Evolutionary conservation across 169 alveolate genomes (phyloP).

Genomic region (Plasmodium sp.): DNA sequence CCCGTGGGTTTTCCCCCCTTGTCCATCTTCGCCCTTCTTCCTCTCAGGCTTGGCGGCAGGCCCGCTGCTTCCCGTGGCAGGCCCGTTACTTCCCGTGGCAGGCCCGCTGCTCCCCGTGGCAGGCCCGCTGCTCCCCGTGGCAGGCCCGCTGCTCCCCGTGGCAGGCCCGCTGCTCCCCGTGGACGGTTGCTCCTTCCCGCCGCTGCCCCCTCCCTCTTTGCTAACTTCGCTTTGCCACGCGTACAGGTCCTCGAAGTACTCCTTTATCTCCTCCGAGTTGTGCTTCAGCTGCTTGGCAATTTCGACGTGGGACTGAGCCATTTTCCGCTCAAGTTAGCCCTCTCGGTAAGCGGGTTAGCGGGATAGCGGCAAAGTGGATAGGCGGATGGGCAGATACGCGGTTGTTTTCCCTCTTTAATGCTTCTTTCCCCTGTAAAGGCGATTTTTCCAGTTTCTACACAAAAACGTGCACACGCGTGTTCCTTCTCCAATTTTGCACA

Average conservation of each 20-base stretch:
- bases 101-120: background rate
- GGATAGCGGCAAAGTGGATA: background rate
- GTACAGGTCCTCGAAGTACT: slow-evolving; percentile 72
- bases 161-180: background rate
- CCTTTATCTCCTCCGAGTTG: slow-evolving; percentile 62
- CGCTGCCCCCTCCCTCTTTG: background rate
- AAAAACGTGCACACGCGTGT: background rate
- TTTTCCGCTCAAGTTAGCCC: background rate
- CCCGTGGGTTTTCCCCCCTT: background rate
- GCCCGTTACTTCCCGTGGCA: too few species aligned
- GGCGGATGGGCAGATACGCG: background rate
- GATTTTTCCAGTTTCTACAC: background rate
- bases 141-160: background rate
- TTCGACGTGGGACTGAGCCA: slow-evolving; percentile 69
- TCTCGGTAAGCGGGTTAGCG: background rate
- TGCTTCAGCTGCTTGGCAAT: slow-evolving; percentile 73
- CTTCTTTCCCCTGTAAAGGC: background rate
- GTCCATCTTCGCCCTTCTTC: background rate
- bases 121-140: background rate
- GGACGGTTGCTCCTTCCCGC: background rate
- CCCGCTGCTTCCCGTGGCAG: background rate
- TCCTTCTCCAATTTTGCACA: background rate
- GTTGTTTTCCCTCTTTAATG: background rate
- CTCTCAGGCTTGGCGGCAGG: background rate
- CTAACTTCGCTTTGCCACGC: slow-evolving; percentile 55